Percentiles rank a stretch among this genome's conserved stretches.
phyloP scores from a whole-genome alignment of 2,329 filamentous ascomycete genomes.

The Juglanconis juglandina region DNA sequence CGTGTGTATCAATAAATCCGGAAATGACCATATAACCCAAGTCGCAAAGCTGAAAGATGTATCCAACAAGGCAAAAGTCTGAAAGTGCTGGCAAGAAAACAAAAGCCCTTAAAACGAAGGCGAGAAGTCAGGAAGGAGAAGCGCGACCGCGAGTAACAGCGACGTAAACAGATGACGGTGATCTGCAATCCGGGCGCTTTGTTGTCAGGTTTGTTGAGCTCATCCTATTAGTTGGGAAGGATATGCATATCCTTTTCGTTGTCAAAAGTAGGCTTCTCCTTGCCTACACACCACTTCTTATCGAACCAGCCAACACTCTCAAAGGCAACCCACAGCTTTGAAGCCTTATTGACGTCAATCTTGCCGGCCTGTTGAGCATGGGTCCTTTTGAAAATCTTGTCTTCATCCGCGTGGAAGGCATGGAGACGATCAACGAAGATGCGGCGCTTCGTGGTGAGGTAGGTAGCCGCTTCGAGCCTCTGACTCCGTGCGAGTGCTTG shows the following conservation, averaged over 20 bases:
- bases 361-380: slow-evolving; percentile 96
- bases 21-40: not conserved
- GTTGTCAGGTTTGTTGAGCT: not conserved
- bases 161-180: no score
- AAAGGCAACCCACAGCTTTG: slow-evolving; percentile 85
- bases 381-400: slow-evolving; percentile 75
- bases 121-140: no score
- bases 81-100: not conserved
- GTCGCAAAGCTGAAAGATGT: not conserved
- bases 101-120: no score
- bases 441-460: slow-evolving; percentile 87
- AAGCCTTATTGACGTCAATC: slow-evolving; percentile 97
- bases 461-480: slow-evolving; percentile 80
- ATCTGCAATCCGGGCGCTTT: no score
- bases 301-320: slow-evolving; percentile 84
- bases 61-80: no score
- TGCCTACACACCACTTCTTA: slow-evolving; percentile 37
- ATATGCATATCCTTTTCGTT: not conserved
- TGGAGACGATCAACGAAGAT: slow-evolving; percentile 79
- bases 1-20: not conserved
- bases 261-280: not conserved
- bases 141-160: no score
- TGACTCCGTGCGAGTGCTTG: slow-evolving; percentile 72
- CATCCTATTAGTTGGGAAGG: not conserved
- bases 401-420: slow-evolving; percentile 65